These are phyloP conservation scores for Verbascum thapsus DNA, from an alignment of 257 asterid species.

Conservation along the genomic window DNA sequence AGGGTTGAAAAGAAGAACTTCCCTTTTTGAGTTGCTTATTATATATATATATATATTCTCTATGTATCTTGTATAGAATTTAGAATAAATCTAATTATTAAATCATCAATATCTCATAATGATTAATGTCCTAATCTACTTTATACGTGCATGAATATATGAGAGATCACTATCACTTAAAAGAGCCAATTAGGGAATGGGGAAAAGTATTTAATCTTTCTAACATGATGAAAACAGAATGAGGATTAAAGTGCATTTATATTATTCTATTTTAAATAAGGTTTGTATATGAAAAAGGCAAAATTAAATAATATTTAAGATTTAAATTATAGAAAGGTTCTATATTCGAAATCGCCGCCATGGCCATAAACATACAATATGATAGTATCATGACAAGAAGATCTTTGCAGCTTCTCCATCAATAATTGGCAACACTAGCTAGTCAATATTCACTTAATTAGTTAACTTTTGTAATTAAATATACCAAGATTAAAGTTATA, in stretches of 20 bases:
- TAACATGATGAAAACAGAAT: conserved; percentile 15
- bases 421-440: conserved; percentile 33
- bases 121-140: conserved; percentile 36
- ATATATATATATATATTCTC: background rate
- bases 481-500: too few relatives aligned
- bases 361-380: conserved; percentile 27
- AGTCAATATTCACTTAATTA: conserved; percentile 8
- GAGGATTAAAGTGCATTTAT: conserved; percentile 32
- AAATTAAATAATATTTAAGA: background rate
- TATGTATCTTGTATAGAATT: conserved; percentile 15
- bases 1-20: background rate
- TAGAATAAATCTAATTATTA: conserved; percentile 26
- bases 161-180: conserved; percentile 37
- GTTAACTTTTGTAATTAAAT: background rate
- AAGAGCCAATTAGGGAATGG: conserved; percentile 35
- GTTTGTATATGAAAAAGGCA: background rate
- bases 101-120: conserved; percentile 27
- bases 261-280: background rate
- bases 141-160: conserved; percentile 29
- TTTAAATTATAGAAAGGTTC: conserved; percentile 21
- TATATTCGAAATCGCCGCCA: conserved; percentile 42
- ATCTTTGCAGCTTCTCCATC: conserved; percentile 8
- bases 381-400: conserved; percentile 16
- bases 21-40: background rate
- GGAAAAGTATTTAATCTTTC: conserved; percentile 41